Evolutionary conservation across 345 rosid species (phyloP).

Genomic region (Pistacia vera): DNA sequence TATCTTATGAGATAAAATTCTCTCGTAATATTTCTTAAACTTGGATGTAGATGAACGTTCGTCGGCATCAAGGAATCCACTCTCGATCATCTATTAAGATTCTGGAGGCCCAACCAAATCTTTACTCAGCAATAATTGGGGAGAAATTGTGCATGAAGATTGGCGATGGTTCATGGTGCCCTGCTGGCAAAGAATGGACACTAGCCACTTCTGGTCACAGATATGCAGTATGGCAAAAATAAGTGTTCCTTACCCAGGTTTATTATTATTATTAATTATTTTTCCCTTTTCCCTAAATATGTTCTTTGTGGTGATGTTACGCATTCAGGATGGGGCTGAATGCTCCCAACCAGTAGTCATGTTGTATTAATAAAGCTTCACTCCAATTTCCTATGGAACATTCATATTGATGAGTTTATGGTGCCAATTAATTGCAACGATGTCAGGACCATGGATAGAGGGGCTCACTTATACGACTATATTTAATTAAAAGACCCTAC

Average conservation of each 20-base stretch:
- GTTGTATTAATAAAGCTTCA: slow-evolving; percentile 19
- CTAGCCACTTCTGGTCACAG: slow-evolving; percentile 71
- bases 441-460: too few species aligned
- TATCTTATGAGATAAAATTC: not conserved
- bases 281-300: not conserved
- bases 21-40: not conserved
- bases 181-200: slow-evolving; percentile 75
- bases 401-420: not conserved
- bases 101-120: slow-evolving; percentile 64
- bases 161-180: slow-evolving; percentile 93
- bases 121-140: slow-evolving; percentile 75
- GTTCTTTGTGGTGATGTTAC: not conserved
- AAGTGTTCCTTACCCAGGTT: slow-evolving; percentile 6
- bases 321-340: not conserved
- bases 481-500: too few species aligned
- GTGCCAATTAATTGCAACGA: too few species aligned
- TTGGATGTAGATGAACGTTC: slow-evolving; percentile 53
- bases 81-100: slow-evolving; percentile 65
- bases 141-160: slow-evolving; percentile 85
- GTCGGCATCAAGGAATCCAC: slow-evolving; percentile 63
- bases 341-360: not conserved
- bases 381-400: slow-evolving; percentile 3
- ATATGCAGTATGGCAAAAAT: slow-evolving; percentile 85
- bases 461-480: too few species aligned
- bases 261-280: too few species aligned